A percentile compares a stretch with the other conserved stretches of the same genome.
phyloP scores from a whole-genome alignment of 2,329 filamentous ascomycete species.

The Fusarium brachygibbosum region DNA sequence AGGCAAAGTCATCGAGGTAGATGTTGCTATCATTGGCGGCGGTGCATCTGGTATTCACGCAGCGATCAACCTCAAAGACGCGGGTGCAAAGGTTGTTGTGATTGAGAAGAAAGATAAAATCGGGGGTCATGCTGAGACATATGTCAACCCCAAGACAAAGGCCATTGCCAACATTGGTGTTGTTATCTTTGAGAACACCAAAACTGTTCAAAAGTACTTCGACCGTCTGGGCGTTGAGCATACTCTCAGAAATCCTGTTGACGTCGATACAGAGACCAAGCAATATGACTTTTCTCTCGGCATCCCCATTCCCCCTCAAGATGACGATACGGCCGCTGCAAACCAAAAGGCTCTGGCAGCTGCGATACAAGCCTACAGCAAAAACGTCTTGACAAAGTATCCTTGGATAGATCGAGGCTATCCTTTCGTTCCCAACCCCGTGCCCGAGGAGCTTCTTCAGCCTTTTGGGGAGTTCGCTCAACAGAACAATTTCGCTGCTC shows the following conservation, averaged over 20 bases:
- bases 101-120: constrained; percentile 40
- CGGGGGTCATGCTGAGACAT: constrained; percentile 43
- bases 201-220: constrained; percentile 35
- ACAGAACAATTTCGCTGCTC: constrained; percentile 30
- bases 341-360: constrained; percentile 4
- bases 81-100: constrained; percentile 26
- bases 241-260: neutral
- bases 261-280: neutral
- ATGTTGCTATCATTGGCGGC: constrained; percentile 34
- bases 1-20: neutral
- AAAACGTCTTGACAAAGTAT: constrained; percentile 34
- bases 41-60: constrained; percentile 33
- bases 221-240: constrained; percentile 22
- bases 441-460: constrained; percentile 34
- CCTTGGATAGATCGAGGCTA: constrained; percentile 44
- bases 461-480: constrained; percentile 40
- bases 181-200: constrained; percentile 23
- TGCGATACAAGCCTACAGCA: constrained; percentile 21
- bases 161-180: constrained; percentile 33
- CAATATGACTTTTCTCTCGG: constrained; percentile 39
- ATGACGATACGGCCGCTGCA: neutral
- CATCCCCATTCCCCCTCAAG: constrained; percentile 28
- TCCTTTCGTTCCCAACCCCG: constrained; percentile 19
- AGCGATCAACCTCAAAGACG: constrained; percentile 25
- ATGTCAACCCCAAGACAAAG: constrained; percentile 24